Evolutionary conservation across 805 yeast species (phyloP).

Genomic region (Jamesozyma lodderae): DNA sequence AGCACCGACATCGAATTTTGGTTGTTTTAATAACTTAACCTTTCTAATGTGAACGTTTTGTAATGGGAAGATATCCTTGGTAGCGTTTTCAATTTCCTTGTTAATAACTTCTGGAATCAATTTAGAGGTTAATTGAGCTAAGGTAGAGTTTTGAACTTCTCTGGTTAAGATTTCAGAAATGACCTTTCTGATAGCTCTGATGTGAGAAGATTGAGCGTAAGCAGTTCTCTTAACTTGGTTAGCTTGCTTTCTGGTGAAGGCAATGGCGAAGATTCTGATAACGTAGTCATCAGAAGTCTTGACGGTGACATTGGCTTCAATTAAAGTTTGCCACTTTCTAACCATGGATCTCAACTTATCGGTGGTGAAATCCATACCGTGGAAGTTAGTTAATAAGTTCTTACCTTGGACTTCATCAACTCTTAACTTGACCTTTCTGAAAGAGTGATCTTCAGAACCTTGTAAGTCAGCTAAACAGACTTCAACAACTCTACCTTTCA

Average conservation of each 20-base stretch:
- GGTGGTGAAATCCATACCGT: constrained; percentile 95
- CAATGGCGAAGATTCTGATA: constrained; percentile 92
- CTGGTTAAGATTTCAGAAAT: constrained; percentile 93
- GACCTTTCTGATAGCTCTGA: constrained; percentile 94
- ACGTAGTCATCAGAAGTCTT: constrained; percentile 97
- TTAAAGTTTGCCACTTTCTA: constrained; percentile 97
- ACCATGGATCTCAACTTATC: constrained; percentile 96
- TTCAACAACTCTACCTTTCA: constrained; percentile 95
- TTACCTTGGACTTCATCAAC: constrained; percentile 99
- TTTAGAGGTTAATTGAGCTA: constrained; percentile 93
- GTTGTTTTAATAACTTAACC: constrained; percentile 96
- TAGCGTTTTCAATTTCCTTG: constrained; percentile 94
- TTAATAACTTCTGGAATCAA: constrained; percentile 97
- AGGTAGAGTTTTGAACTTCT: constrained; percentile 89
- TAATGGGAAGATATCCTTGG: constrained; percentile 90
- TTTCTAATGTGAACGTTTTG: constrained; percentile 98
- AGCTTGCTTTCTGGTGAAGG: constrained; percentile 95
- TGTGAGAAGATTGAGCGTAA: constrained; percentile 94
- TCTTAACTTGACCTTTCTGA: constrained; percentile 94
- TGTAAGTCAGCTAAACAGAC: constrained; percentile 94
- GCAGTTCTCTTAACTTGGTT: constrained; percentile 96
- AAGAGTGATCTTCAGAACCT: constrained; percentile 97
- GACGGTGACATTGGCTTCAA: constrained; percentile 95
- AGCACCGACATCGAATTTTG: constrained; percentile 96
- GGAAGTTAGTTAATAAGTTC: constrained; percentile 97